Evolutionary conservation across 352 stramenopile species (phyloP), one percentile per base, ranked within the genome.

Genomic region (Phytophthora capsici): DNA sequence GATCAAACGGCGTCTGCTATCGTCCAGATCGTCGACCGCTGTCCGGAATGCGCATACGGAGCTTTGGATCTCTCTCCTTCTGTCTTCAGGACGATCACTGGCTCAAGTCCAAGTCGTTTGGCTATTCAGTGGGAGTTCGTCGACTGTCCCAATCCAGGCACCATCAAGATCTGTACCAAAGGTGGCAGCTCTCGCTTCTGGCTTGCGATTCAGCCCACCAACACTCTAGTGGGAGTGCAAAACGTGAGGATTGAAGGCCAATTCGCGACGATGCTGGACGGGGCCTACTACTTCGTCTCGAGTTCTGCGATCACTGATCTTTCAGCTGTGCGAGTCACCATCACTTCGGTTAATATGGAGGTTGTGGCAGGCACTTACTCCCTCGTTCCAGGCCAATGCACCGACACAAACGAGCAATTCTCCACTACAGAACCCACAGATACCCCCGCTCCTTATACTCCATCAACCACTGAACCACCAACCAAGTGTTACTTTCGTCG

Each of bases 231-330:
- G 0, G 74, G 71, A 30, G 56, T 85, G n/a, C 53, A 77, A 50
- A 75, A 44, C 23, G 59, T 85, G 44, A 81, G 19, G 26, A 72
- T 85, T 20, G 75, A 78, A 38, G 59, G 57, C 23, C 50, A 63
- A n/a, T 17, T 34, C 6, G 48, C 74, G 2, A 49, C 50, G 19
- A 73, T 75, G 53, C 48, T 82, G 4, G 38, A 53, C 17, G 66
- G 56, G 13, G 71, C 71, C 7, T 82, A 80, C 59, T 83, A 82
- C 50, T 80, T 59, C 57, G 38, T 83, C 34, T 40, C 71, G n/a
- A 68, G 38, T 6, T 62, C 41, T 2, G 36, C 30, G 22, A 25
- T 62, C 1, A 45, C 8, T 34, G 28, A 78, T 36, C 51, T 80
- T 19, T 48, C 36, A 2, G 41, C 55, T 9, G 62, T 75, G 10